These are phyloP conservation scores for Vanilla planifolia DNA, from an alignment of 106 monocot genomes.

Conservation along the genomic window DNA sequence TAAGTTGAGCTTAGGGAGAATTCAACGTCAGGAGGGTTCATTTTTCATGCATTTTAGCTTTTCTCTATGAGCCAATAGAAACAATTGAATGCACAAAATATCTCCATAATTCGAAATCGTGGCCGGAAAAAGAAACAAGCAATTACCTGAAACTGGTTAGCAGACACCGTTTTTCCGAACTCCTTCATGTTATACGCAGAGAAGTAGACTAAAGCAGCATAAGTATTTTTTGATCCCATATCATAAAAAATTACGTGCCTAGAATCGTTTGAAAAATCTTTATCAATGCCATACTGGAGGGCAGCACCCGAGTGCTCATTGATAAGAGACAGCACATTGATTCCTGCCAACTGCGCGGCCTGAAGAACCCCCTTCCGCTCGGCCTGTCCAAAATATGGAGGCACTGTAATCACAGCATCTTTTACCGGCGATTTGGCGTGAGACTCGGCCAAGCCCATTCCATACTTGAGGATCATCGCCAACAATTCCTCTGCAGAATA, in stretches of 20 bases:
- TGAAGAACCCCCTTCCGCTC: constrained; percentile 78
- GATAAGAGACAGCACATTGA: constrained; percentile 76
- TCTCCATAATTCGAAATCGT: too few species aligned
- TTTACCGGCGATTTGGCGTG: constrained; percentile 54
- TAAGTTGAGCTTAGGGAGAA: too few species aligned
- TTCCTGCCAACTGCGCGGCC: constrained; percentile 88
- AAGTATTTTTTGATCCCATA: constrained; percentile 87
- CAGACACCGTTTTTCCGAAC: constrained; percentile 82
- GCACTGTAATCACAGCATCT: constrained; percentile 79
- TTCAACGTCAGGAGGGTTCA: too few species aligned
- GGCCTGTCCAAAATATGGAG: constrained; percentile 81
- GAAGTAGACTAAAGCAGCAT: constrained; percentile 85
- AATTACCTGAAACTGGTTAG: constrained; percentile 88
- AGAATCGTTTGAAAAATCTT: constrained; percentile 83
- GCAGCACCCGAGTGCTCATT: constrained; percentile 95
- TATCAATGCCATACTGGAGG: constrained; percentile 96
- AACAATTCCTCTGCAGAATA: constrained; percentile 81
- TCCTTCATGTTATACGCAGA: constrained; percentile 84
- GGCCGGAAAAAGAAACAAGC: not conserved
- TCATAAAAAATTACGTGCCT: constrained; percentile 87
- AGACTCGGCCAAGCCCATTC: constrained; percentile 47
- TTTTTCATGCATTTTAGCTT: too few species aligned
- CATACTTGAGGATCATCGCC: constrained; percentile 77
- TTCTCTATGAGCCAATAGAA: too few species aligned
- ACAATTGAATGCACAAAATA: too few species aligned